Conservation (phyloP, 352 stramenopile genomes). For the Phytopythium vexans region DNA sequence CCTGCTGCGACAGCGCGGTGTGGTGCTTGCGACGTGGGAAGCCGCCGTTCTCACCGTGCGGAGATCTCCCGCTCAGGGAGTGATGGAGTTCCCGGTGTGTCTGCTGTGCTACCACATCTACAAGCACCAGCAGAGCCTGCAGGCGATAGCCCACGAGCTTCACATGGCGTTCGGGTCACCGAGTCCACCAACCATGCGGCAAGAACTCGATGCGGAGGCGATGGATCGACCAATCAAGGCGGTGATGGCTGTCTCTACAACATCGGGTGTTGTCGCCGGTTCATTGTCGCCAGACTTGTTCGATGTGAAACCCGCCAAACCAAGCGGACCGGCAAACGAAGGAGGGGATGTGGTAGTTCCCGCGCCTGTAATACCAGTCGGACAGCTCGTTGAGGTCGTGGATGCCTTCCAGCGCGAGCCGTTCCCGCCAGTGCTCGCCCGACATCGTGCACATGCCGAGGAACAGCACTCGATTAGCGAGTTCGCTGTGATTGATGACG, state of each 20-base stretch:
- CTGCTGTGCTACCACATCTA: constrained; percentile 76
- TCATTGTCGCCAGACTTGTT: constrained; percentile 11
- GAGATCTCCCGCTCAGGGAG: constrained; percentile 26
- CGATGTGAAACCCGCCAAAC: constrained; percentile 8
- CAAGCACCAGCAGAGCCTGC: constrained; percentile 60
- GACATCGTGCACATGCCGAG: constrained; percentile 10
- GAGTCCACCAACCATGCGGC: not conserved
- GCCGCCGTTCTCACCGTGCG: constrained; percentile 34
- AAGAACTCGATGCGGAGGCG: not conserved
- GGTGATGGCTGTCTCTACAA: no score
- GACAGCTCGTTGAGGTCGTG: no score
- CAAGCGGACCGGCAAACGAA: not conserved
- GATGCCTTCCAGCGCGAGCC: constrained; percentile 20
- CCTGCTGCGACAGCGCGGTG: constrained; percentile 56
- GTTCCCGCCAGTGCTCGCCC: constrained; percentile 13
- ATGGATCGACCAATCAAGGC: no score
- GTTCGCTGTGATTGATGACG: constrained; percentile 21
- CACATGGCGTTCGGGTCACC: constrained; percentile 10
- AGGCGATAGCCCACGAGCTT: constrained; percentile 42
- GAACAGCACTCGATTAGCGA: constrained; percentile 5
- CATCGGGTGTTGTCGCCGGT: not conserved
- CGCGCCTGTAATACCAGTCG: not conserved
- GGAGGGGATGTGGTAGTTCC: not conserved
- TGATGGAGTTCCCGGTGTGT: constrained; percentile 62
- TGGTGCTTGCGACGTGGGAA: constrained; percentile 57